Percentiles rank a stretch among this genome's conserved stretches.
Evolutionary conservation across 257 asterid genomes (phyloP).

Genomic region (Solanum etuberosum): DNA sequence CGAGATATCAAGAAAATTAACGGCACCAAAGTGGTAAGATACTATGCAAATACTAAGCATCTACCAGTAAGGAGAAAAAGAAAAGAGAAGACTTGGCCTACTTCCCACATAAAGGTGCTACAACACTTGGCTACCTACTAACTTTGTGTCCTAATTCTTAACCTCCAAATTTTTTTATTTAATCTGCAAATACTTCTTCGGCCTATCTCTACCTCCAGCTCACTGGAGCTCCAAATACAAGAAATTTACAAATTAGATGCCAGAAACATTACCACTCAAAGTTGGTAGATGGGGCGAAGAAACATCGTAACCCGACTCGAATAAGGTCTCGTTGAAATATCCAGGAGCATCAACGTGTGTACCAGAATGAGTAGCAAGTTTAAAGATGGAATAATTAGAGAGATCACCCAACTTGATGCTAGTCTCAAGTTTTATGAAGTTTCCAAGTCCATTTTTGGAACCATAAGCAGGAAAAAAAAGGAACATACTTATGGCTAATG

Average conservation of each 20-base stretch:
- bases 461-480: background rate
- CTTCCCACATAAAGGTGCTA: no score
- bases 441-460: background rate
- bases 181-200: no score
- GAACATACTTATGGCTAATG: background rate
- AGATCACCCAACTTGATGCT: background rate
- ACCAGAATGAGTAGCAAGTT: background rate
- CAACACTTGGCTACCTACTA: background rate
- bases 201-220: background rate
- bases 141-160: no score
- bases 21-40: no score
- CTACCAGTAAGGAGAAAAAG: background rate
- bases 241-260: background rate
- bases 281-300: background rate
- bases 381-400: background rate
- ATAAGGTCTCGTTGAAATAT: background rate
- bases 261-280: background rate
- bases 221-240: background rate
- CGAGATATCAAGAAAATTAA: no score
- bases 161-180: no score
- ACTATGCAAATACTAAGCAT: no score
- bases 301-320: background rate
- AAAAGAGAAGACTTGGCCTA: background rate
- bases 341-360: background rate
- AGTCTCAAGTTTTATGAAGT: background rate